phyloP scores from a whole-genome alignment of 2,329 filamentous ascomycete genomes.

The Colletotrichum sp. region DNA sequence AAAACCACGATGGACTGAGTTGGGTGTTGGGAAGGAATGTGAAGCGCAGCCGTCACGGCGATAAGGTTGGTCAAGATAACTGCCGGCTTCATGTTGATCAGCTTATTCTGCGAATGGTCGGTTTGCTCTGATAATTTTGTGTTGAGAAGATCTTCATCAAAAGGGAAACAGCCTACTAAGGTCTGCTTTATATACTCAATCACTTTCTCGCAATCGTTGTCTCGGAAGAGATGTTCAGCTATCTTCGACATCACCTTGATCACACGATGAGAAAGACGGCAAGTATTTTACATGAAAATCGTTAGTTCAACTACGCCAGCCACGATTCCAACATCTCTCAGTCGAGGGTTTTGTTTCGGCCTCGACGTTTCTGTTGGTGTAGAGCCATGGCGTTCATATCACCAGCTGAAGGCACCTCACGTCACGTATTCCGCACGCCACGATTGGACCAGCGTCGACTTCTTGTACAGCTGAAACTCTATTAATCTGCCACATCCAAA shows the following conservation, averaged over 20 bases:
- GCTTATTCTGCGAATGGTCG: accelerated
- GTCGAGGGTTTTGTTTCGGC: accelerated
- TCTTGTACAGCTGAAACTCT: neutral
- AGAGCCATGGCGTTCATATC: neutral
- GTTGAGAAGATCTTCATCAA: neutral
- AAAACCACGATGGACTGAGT: neutral
- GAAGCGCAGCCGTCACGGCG: neutral
- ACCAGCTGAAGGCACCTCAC: neutral
- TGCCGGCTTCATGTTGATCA: neutral
- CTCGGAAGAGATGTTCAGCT: neutral
- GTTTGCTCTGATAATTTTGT: accelerated
- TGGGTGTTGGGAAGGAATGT: neutral
- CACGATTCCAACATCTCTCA: neutral
- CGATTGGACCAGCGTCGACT: neutral
- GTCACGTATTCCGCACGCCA: neutral
- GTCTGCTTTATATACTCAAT: neutral
- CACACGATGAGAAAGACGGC: neutral
- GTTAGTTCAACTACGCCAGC: neutral
- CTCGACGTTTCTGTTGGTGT: neutral
- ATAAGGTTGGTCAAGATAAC: neutral
- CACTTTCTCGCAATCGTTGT: too few relatives aligned
- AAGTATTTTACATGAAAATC: neutral
- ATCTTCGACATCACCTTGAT: neutral
- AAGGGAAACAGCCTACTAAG: neutral
- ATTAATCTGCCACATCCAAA: neutral